Conservation (phyloP, 2,329 filamentous ascomycete genomes). For the Fusarium begoniae region DNA sequence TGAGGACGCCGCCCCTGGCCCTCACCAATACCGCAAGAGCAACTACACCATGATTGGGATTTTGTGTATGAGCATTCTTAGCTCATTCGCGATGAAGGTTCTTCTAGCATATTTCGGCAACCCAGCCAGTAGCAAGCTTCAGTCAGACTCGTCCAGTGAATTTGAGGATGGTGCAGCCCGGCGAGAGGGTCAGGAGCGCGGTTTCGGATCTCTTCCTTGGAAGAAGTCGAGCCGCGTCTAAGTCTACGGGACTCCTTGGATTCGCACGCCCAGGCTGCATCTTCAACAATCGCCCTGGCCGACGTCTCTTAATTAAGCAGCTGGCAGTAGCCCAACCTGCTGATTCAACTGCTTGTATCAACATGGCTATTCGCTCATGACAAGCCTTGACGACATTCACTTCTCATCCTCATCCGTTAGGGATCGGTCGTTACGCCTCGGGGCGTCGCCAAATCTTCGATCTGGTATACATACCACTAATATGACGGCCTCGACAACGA, state of each 20-base stretch:
- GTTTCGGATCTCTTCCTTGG: conserved; percentile 58
- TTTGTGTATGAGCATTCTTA: conserved; percentile 78
- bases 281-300: conserved; percentile 44
- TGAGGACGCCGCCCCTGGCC: conserved; percentile 74
- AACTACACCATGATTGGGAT: conserved; percentile 92
- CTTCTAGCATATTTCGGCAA: conserved; percentile 69
- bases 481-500: conserved; percentile 50
- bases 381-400: conserved; percentile 19
- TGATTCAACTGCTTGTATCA: conserved; percentile 33
- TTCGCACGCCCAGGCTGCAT: conserved; percentile 25
- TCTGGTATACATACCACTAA: background rate
- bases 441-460: background rate
- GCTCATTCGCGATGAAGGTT: conserved; percentile 73
- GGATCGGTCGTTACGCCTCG: background rate
- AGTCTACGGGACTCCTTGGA: conserved; percentile 3
- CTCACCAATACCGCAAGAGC: conserved; percentile 79
- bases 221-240: conserved; percentile 43
- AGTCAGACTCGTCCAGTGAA: conserved; percentile 52
- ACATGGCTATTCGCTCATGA: background rate
- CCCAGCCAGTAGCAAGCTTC: conserved; percentile 58
- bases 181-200: conserved; percentile 66
- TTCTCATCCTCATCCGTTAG: conserved; percentile 16
- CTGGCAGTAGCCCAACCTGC: conserved; percentile 51
- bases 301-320: conserved; percentile 12
- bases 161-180: conserved; percentile 69